Percentiles rank a stretch among this genome's conserved stretches.
phyloP scores from a whole-genome alignment of 192 early-diverging fungal genomes.

The Gonapodya sp. region DNA sequence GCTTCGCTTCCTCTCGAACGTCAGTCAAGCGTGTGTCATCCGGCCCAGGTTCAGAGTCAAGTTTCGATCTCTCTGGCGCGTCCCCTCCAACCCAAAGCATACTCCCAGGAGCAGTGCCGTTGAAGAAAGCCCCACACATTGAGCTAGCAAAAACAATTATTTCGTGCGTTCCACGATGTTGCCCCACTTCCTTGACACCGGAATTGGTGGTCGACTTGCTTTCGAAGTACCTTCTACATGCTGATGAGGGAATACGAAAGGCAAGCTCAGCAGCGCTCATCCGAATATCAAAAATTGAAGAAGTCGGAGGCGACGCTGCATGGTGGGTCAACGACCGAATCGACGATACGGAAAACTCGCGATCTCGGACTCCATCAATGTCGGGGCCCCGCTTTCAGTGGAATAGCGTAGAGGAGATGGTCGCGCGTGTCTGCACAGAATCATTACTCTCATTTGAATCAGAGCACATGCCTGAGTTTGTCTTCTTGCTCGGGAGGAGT shows the following conservation, averaged over 20 bases:
- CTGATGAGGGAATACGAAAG: constrained; percentile 69
- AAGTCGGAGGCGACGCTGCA: constrained; percentile 15
- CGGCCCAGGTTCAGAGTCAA: neutral
- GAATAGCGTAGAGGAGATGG: constrained; percentile 3
- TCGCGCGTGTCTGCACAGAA: neutral
- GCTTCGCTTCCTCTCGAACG: neutral
- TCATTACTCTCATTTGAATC: neutral
- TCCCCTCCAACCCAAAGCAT: neutral
- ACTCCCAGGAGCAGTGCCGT: neutral
- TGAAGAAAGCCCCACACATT: constrained; percentile 14
- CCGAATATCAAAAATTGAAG: constrained; percentile 42
- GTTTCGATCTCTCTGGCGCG: neutral
- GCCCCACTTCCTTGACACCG: constrained; percentile 31
- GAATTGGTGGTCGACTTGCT: constrained; percentile 52
- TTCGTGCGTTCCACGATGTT: constrained; percentile 58
- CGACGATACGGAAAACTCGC: neutral
- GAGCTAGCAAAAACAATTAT: constrained; percentile 63
- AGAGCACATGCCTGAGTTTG: neutral
- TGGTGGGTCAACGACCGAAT: neutral
- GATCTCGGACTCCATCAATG: neutral
- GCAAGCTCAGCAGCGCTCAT: constrained; percentile 52
- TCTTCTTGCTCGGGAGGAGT: neutral
- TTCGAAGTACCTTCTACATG: constrained; percentile 68
- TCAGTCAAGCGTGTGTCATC: neutral
- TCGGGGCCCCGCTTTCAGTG: neutral